These are phyloP conservation scores for Fusarium sp. DNA, from an alignment of 2,329 filamentous ascomycete genomes.

Conservation along the genomic window DNA sequence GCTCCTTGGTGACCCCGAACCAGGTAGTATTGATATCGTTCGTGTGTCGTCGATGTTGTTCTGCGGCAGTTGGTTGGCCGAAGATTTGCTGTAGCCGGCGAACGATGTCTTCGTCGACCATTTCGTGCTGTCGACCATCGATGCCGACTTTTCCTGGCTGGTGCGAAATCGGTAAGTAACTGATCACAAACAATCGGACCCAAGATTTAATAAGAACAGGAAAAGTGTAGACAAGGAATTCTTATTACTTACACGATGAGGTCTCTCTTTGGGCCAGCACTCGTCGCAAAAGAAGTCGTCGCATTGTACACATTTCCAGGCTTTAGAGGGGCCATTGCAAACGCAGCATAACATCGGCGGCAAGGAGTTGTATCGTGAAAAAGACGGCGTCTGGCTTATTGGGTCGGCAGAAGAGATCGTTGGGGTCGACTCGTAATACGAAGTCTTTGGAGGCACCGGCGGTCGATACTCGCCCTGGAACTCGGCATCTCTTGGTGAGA, in stretches of 20 bases:
- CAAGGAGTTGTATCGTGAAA: neutral
- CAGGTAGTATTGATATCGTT: neutral
- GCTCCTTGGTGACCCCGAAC: neutral
- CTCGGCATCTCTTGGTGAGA: too few relatives aligned
- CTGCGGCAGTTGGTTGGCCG: neutral
- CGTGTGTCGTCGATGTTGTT: neutral
- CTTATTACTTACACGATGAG: neutral
- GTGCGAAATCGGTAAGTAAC: too few relatives aligned
- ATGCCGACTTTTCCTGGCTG: neutral
- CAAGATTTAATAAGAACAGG: too few relatives aligned
- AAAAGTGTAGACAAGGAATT: too few relatives aligned
- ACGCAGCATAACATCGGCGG: neutral
- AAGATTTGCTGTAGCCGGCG: neutral
- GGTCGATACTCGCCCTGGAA: neutral
- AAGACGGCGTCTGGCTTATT: accelerated
- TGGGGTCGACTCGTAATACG: neutral
- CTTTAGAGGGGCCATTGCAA: neutral
- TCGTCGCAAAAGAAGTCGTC: neutral
- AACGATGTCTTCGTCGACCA: neutral
- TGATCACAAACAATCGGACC: too few relatives aligned
- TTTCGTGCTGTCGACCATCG: neutral
- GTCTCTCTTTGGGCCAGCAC: neutral
- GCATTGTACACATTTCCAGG: neutral
- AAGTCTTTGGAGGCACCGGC: neutral
- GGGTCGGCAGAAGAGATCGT: neutral